Evolutionary conservation across 2,329 filamentous ascomycete species (phyloP), one percentile per base, ranked within the genome.

Genomic region (Ophiostoma triangulosporum): DNA sequence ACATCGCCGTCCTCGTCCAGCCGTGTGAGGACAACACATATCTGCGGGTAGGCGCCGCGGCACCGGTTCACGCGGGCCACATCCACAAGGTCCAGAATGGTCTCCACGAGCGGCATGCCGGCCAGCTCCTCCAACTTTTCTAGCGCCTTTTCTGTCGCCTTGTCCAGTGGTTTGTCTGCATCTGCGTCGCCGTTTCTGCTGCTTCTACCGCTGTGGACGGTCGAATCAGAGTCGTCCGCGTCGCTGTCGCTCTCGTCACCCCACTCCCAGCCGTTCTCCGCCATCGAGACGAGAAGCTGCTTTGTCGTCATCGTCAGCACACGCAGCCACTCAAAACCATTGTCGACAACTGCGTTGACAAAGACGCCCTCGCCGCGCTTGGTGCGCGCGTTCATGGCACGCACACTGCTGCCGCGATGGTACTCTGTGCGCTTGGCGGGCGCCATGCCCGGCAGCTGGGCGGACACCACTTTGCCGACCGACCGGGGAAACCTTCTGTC

Each of bases 251-350:
- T 57, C 3, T 59, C 61, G 2, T 54, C 59, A 1, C 50, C 45
- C 12, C 58, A 61, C 29, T 62, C 62, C 63, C 65, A 67, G 0
- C 64, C 64, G 22, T 59, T 62, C n/a, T 62, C 62, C n/a, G 63
- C 60, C 54, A 68, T 60, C 54, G 66, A 62, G 29, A 62, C 57
- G 31, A 63, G 52, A n/a, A 68, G 57, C 14, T 61, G 61, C 27
- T 56, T 56, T 32, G 64, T 60, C 0, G 63, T 61, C n/a, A 62
- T 64, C 45, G 60, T 63, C 22, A 68, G 40, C 48, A 68, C 62
- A 27, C 66, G 65, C 31, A 68, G 56, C 66, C 66, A 68, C 20
- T 61, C 61, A 1, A 60, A 61, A 4, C 66, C 66, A 29, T 62
- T 61, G 35, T 67, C 64, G 2, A 66, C 63, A 3, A 67, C 62